Evolutionary conservation across 1,284 basidiomycete genomes (phyloP), one percentile per base, ranked within the genome.

Genomic region (Cutaneotrichosporon daszewskae): DNA sequence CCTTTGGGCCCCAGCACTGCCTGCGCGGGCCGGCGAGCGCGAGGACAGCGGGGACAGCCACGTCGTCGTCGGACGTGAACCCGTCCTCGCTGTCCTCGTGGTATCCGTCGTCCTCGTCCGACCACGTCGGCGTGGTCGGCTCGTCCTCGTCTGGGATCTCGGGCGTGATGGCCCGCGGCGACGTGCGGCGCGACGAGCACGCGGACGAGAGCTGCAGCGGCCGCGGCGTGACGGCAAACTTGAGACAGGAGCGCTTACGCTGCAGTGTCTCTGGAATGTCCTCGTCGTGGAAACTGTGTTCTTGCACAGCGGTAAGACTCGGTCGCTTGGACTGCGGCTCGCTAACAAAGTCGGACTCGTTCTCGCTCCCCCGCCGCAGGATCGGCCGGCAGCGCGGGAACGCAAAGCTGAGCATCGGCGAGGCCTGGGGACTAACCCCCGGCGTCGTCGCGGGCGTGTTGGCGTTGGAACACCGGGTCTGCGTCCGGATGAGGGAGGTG

Each of bases 41-140:
- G 7, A 37, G 31, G 25, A 24, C 40, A 19, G 32, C 38, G 28
- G 32, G 45, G 25, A 24, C 40, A 19, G 32, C 38, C 25, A 32
- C 47, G 23, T 47, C 43, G 16, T 50, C 44, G 17, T 50, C 49
- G 1, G 45, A 45, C n/a, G 45, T 47, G 40, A 54, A 54, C 8
- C 52, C 52, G 37, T 54, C 52, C 43, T 54, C 52, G n/a, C 38
- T 41, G 48, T 54, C 52, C 33, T 54, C 52, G 18, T 44, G 41
- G 29, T 54, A 54, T 1, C 52, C 52, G 26, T 45, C 51, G 16
- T 44, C 45, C 19, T 53, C 51, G 6, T 41, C 37, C 24, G 36
- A 25, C 20, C 28, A 45, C 0, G 32, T 43, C 1, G 50, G 43
- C 11, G 47, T 50, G 9, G 39, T 34, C 3, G 43, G 25, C 20